Evolutionary conservation across 495 filamentous ascomycete genomes (phyloP).

Genomic region (Physcia stellaris): DNA sequence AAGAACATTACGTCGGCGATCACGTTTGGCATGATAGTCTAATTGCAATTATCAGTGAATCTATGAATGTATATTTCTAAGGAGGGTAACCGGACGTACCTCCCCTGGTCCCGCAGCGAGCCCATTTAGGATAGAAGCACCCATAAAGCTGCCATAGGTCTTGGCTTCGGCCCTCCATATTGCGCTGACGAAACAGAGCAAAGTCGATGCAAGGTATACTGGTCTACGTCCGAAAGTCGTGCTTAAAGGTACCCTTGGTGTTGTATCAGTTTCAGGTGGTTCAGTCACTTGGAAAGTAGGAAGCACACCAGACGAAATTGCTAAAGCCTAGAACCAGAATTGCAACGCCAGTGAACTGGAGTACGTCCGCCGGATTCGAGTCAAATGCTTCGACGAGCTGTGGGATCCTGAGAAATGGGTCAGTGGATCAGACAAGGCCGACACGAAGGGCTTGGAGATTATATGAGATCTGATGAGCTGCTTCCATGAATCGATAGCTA

Average conservation of each 20-base stretch:
- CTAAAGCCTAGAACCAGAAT: slow-evolving; percentile 50
- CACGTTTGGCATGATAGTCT: slow-evolving; percentile 48
- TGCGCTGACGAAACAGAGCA: slow-evolving; percentile 40
- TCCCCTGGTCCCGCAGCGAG: slow-evolving; percentile 41
- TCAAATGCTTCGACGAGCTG: slow-evolving; percentile 42
- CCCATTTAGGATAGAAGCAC: slow-evolving; percentile 45
- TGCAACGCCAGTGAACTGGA: slow-evolving; percentile 42
- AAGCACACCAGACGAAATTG: slow-evolving; percentile 42
- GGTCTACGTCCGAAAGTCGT: slow-evolving; percentile 44
- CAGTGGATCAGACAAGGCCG: no score
- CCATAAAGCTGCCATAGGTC: slow-evolving; percentile 47
- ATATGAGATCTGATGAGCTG: no score
- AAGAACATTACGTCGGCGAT: slow-evolving; percentile 56
- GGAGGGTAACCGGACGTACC: slow-evolving; percentile 10
- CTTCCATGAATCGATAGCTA: no score
- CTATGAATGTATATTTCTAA: background rate
- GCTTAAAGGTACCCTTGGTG: slow-evolving; percentile 39
- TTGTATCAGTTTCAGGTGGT: background rate
- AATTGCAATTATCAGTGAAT: slow-evolving; percentile 23
- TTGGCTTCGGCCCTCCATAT: slow-evolving; percentile 46
- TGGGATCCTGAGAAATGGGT: no score
- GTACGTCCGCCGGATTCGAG: slow-evolving; percentile 32
- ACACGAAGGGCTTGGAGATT: no score
- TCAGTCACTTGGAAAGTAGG: background rate
- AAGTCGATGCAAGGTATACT: slow-evolving; percentile 40